Evolutionary conservation across 2,329 filamentous ascomycete species (phyloP).

Genomic region (Fusarium torreyae): DNA sequence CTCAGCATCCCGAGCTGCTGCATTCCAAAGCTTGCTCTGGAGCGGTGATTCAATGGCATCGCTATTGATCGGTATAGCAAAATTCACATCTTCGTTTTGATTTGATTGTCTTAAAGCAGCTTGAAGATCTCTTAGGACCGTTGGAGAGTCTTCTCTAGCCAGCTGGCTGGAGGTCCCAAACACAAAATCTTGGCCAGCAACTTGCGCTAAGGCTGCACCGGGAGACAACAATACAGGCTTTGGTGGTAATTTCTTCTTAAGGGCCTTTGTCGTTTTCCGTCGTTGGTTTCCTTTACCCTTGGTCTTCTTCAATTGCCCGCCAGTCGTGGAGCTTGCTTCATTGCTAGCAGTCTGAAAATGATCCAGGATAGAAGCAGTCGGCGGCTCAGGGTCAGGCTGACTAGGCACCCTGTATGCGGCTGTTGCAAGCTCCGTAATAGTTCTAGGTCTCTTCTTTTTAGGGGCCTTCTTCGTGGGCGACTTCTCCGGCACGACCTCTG

Average conservation of each 20-base stretch:
- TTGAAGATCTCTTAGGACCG: conserved; percentile 74
- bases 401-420: conserved; percentile 70
- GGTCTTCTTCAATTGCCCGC: conserved; percentile 43
- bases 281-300: conserved; percentile 54
- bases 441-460: conserved; percentile 81
- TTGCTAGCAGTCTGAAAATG: conserved; percentile 54
- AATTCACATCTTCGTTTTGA: conserved; percentile 56
- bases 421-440: conserved; percentile 84
- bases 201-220: conserved; percentile 74
- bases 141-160: conserved; percentile 79
- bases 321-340: neutral
- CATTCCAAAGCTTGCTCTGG: conserved; percentile 74
- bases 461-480: conserved; percentile 67
- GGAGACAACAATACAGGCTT: conserved; percentile 76
- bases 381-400: conserved; percentile 52
- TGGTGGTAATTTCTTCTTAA: conserved; percentile 60
- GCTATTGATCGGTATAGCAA: conserved; percentile 58
- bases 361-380: conserved; percentile 60
- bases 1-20: conserved; percentile 75
- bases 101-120: conserved; percentile 74
- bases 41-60: conserved; percentile 54
- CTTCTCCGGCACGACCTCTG: conserved; percentile 43
- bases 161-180: conserved; percentile 92
- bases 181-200: conserved; percentile 80
- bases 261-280: conserved; percentile 52